Evolutionary conservation across 495 filamentous ascomycete species (phyloP).

Genomic region (Neurospora tetrasperma): DNA sequence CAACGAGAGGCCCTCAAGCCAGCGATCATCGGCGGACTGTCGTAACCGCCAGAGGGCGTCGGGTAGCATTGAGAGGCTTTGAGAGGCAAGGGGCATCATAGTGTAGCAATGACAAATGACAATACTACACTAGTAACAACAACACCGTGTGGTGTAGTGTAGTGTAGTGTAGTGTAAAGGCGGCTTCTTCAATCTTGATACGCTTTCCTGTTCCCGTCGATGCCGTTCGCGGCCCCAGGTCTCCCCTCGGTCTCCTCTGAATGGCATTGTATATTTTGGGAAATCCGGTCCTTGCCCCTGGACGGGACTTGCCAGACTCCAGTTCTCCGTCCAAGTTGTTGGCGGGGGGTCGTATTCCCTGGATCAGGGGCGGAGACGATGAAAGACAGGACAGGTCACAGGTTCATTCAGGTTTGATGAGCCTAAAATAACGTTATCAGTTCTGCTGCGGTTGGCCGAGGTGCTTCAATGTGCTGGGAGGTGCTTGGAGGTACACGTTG

Average conservation of each 20-base stretch:
- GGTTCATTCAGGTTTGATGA: slow-evolving; percentile 1
- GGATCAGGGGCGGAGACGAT: not conserved
- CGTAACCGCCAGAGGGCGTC: not conserved
- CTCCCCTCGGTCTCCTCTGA: not conserved
- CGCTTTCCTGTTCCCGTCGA: not conserved
- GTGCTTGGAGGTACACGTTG: not conserved
- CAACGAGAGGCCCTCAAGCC: not conserved
- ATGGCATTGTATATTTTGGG: not conserved
- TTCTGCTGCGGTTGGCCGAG: not conserved
- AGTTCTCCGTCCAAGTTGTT: not conserved
- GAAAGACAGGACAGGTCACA: not conserved
- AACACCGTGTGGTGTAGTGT: not conserved
- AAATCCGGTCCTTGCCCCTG: not conserved
- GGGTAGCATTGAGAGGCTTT: not conserved
- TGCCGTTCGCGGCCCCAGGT: not conserved
- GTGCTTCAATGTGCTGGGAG: not conserved
- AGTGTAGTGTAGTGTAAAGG: not conserved
- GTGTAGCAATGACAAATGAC: not conserved
- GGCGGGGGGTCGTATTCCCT: not conserved
- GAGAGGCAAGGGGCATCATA: not conserved
- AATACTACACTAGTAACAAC: not conserved
- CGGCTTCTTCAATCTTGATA: not conserved
- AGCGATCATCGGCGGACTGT: not conserved
- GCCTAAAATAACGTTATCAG: not conserved
- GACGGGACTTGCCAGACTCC: not conserved